Conservation (phyloP, 2,329 filamentous ascomycete genomes). For the Colletotrichum sojae region DNA sequence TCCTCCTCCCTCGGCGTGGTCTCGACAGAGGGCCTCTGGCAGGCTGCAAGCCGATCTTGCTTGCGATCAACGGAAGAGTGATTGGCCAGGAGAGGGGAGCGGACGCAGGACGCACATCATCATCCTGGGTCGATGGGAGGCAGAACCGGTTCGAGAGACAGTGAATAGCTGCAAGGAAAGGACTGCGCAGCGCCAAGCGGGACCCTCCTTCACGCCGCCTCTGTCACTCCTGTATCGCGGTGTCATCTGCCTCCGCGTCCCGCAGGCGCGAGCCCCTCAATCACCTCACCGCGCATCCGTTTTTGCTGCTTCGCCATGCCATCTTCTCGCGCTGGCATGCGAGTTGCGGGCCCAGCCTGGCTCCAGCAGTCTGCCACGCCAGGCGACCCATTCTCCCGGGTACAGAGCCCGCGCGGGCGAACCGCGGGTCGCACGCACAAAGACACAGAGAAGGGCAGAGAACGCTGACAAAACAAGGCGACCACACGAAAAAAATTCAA, state of each 20-base stretch:
- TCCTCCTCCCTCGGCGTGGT: background rate
- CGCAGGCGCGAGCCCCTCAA: background rate
- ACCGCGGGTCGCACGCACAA: constrained; percentile 25
- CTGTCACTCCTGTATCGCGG: background rate
- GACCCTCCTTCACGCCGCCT: constrained; percentile 5
- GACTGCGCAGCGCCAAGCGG: constrained; percentile 36
- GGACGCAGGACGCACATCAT: constrained; percentile 32
- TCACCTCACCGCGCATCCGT: constrained; percentile 20
- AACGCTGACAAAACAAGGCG: constrained; percentile 21
- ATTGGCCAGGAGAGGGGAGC: constrained; percentile 15
- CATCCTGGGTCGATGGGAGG: constrained; percentile 24
- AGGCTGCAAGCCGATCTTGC: constrained; percentile 31
- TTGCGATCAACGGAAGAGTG: constrained; percentile 7
- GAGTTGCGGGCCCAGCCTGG: constrained; percentile 15
- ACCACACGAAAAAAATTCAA: constrained; percentile 12
- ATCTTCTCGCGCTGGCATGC: background rate
- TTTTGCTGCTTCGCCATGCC: constrained; percentile 14
- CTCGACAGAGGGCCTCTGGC: constrained; percentile 14
- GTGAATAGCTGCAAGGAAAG: constrained; percentile 34
- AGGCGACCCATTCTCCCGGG: constrained; percentile 34
- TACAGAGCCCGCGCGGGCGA: constrained; percentile 28
- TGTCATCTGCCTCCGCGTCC: background rate
- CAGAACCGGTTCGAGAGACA: constrained; percentile 15
- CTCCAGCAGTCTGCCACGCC: background rate
- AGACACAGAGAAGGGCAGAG: constrained; percentile 5